Evolutionary conservation across 2,329 filamentous ascomycete genomes (phyloP).

Genomic region (Nigrospora oryzae): DNA sequence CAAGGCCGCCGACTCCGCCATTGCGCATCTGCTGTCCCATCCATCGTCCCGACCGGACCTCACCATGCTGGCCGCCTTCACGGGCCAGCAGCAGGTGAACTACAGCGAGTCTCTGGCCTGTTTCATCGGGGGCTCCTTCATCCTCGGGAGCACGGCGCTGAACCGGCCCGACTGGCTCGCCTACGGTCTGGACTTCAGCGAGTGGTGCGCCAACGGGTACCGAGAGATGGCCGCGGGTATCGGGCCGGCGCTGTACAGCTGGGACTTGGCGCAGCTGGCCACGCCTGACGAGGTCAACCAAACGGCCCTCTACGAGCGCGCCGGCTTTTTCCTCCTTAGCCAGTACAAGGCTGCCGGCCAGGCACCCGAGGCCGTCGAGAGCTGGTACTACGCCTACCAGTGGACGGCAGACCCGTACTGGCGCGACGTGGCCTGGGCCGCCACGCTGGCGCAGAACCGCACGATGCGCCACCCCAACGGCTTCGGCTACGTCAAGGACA

Average conservation of each 20-base stretch:
- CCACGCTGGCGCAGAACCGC: slow-evolving; percentile 1
- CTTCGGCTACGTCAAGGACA: slow-evolving; percentile 22
- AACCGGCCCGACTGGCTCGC: slow-evolving; percentile 42
- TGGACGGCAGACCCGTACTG: slow-evolving; percentile 16
- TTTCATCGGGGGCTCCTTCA: slow-evolving; percentile 65
- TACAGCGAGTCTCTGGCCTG: slow-evolving; percentile 54
- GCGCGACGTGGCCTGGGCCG: slow-evolving; percentile 27
- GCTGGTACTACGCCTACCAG: slow-evolving; percentile 11
- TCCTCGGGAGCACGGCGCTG: slow-evolving; percentile 56
- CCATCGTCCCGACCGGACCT: slow-evolving; percentile 42
- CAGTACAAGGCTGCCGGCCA: background rate
- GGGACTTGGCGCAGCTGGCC: slow-evolving; percentile 28
- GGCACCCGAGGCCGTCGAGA: slow-evolving; percentile 12
- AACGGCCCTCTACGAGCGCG: slow-evolving; percentile 1
- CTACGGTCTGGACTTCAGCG: slow-evolving; percentile 47
- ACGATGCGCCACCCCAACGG: background rate
- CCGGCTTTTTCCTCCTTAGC: background rate
- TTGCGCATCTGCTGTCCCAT: slow-evolving; percentile 55
- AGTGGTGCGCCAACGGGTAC: slow-evolving; percentile 58
- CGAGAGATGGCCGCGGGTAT: slow-evolving; percentile 47
- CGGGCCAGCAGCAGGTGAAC: slow-evolving; percentile 16
- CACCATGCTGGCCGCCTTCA: slow-evolving; percentile 14
- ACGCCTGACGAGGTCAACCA: slow-evolving; percentile 16
- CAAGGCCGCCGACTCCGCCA: slow-evolving; percentile 46
- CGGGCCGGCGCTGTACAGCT: slow-evolving; percentile 52